Percentiles rank a stretch among this genome's conserved stretches.
Evolutionary conservation across 176 grass and related monocot genomes (phyloP).

Genomic region (Avena sativa): DNA sequence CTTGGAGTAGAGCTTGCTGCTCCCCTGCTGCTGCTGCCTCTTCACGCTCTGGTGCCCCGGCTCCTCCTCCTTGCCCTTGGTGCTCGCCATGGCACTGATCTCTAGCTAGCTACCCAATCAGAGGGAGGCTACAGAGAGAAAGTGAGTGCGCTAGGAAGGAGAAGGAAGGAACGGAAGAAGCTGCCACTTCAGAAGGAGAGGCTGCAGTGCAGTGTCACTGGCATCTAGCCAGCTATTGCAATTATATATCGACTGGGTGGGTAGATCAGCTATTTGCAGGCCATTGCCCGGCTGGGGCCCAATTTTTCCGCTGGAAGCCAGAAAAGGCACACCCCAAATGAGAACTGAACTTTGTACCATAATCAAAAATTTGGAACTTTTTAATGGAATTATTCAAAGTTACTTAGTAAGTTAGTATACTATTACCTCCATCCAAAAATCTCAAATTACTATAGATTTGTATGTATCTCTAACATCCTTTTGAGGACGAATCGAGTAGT

Average conservation of each 20-base stretch:
- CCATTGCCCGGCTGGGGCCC: background rate
- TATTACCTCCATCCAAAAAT: too few species aligned
- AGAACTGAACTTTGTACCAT: background rate
- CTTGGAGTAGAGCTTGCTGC: constrained; percentile 50
- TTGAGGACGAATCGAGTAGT: too few species aligned
- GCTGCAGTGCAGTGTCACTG: constrained; percentile 22
- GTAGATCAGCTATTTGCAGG: constrained; percentile 36
- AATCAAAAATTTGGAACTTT: background rate
- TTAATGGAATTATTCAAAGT: background rate
- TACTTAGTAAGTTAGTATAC: too few species aligned
- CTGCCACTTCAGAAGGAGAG: constrained; percentile 28
- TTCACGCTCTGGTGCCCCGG: background rate
- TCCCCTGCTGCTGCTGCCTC: constrained; percentile 34
- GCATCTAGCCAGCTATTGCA: constrained; percentile 39
- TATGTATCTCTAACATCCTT: too few species aligned
- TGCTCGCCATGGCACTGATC: constrained; percentile 34
- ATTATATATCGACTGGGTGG: constrained; percentile 33
- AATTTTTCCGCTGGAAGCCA: background rate
- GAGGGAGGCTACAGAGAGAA: background rate
- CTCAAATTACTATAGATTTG: too few species aligned
- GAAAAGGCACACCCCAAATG: background rate
- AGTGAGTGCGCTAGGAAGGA: background rate
- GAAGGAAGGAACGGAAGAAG: constrained; percentile 36
- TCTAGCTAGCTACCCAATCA: background rate
- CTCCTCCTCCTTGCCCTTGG: constrained; percentile 19